phyloP scores from a whole-genome alignment of 75 land plant genomes.

The Isoetes taiwanensis region DNA sequence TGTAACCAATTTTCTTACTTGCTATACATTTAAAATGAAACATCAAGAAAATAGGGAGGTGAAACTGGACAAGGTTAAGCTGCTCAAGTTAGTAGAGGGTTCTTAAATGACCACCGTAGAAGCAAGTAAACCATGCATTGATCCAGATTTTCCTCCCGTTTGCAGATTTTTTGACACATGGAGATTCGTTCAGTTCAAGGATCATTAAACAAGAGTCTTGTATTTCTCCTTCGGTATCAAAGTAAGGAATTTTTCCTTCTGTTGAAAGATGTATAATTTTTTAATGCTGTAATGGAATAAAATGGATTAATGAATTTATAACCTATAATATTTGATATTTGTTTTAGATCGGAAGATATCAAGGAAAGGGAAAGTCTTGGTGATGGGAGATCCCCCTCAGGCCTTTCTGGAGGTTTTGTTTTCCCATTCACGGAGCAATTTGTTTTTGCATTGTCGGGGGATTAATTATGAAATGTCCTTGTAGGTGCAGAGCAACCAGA shows the following conservation, averaged over 20 bases:
- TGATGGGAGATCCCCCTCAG: conserved; percentile 12
- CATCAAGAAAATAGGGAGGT: too few relatives aligned
- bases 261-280: too few relatives aligned
- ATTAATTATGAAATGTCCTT: conserved; percentile 11
- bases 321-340: neutral
- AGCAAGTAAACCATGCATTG: too few relatives aligned
- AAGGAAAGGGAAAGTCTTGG: conserved; percentile 1
- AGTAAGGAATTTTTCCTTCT: conserved; percentile 35
- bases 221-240: conserved; percentile 66
- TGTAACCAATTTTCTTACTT: too few relatives aligned
- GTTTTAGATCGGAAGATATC: neutral
- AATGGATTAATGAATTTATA: neutral
- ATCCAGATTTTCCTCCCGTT: conserved; percentile 10
- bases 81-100: too few relatives aligned
- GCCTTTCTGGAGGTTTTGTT: conserved; percentile 5
- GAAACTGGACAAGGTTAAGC: too few relatives aligned
- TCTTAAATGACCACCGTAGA: too few relatives aligned
- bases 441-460: neutral
- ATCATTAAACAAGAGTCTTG: conserved; percentile 59
- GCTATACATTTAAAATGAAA: too few relatives aligned
- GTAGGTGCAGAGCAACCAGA: conserved; percentile 9
- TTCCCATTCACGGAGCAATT: neutral
- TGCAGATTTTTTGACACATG: conserved; percentile 28
- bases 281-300: neutral
- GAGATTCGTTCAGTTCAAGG: conserved; percentile 19